phyloP scores from a whole-genome alignment of 768 basidiomycete genomes.

The Panus rudis region DNA sequence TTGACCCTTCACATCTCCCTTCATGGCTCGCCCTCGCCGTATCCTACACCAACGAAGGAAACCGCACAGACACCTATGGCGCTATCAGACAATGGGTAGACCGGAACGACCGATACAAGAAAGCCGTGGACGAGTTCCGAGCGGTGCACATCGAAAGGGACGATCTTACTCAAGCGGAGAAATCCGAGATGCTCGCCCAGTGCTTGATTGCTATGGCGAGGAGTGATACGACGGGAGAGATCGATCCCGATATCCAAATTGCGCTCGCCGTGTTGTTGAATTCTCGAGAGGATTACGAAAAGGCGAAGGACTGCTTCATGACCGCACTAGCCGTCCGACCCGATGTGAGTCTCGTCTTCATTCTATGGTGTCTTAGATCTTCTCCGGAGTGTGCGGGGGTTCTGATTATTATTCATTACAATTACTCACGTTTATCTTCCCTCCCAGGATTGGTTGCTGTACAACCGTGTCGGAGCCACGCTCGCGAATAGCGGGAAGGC shows the following conservation, averaged over 20 bases:
- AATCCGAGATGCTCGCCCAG: slow-evolving; percentile 53
- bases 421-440: neutral
- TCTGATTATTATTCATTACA: neutral
- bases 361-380: neutral
- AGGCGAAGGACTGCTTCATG: slow-evolving; percentile 91
- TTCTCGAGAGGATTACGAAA: slow-evolving; percentile 75
- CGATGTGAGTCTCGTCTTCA: slow-evolving; percentile 44
- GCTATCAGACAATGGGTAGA: slow-evolving; percentile 83
- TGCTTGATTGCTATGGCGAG: slow-evolving; percentile 79
- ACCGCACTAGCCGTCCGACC: slow-evolving; percentile 84
- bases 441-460: slow-evolving; percentile 80
- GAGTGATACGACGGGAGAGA: slow-evolving; percentile 42
- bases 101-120: slow-evolving; percentile 50
- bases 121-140: slow-evolving; percentile 35
- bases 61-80: slow-evolving; percentile 65
- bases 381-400: no score
- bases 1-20: slow-evolving; percentile 69
- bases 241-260: slow-evolving; percentile 94
- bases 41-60: slow-evolving; percentile 84
- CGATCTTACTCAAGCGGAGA: slow-evolving; percentile 28
- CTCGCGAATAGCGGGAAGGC: slow-evolving; percentile 84
- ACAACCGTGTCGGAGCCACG: slow-evolving; percentile 91
- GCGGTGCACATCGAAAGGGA: slow-evolving; percentile 24
- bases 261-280: slow-evolving; percentile 92
- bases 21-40: slow-evolving; percentile 90